Conservation (phyloP, 192 early-diverging fungal species). For the Linnemannia exigua region DNA sequence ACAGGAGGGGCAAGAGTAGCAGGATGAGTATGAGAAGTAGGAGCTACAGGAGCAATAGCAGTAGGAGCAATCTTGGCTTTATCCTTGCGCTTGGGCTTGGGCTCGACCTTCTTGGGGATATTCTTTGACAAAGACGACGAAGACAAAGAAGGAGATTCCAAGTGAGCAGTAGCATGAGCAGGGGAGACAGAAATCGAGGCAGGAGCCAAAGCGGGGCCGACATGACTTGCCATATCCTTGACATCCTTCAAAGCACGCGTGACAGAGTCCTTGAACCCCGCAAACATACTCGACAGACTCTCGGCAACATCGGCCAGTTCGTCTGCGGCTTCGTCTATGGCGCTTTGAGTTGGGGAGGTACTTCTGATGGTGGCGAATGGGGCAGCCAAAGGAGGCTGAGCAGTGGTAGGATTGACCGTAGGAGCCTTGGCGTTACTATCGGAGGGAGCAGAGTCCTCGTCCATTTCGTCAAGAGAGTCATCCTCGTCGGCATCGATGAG, state of each 20-base stretch:
- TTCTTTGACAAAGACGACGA: background rate
- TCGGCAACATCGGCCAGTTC: slow-evolving; percentile 21
- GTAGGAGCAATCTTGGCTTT: background rate
- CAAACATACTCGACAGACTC: slow-evolving; percentile 18
- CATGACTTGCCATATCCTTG: slow-evolving; percentile 12
- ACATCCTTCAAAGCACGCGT: slow-evolving; percentile 5
- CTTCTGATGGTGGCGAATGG: background rate
- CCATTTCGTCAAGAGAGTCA: background rate
- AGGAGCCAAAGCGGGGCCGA: background rate
- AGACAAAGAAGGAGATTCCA: background rate
- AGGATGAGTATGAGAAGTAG: background rate
- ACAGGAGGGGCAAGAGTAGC: background rate
- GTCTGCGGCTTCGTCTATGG: background rate
- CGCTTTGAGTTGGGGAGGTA: background rate
- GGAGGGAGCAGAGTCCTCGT: background rate
- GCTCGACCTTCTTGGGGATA: background rate
- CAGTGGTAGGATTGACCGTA: background rate
- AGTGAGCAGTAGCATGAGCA: background rate
- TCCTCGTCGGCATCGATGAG: background rate
- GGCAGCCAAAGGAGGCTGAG: background rate
- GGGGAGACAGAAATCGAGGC: background rate
- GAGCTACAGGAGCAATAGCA: background rate
- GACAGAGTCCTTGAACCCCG: slow-evolving; percentile 4
- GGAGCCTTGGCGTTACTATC: background rate
- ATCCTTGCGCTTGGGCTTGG: background rate